Evolutionary conservation across 495 filamentous ascomycete species (phyloP).

Genomic region (Daldinia bambusicola): DNA sequence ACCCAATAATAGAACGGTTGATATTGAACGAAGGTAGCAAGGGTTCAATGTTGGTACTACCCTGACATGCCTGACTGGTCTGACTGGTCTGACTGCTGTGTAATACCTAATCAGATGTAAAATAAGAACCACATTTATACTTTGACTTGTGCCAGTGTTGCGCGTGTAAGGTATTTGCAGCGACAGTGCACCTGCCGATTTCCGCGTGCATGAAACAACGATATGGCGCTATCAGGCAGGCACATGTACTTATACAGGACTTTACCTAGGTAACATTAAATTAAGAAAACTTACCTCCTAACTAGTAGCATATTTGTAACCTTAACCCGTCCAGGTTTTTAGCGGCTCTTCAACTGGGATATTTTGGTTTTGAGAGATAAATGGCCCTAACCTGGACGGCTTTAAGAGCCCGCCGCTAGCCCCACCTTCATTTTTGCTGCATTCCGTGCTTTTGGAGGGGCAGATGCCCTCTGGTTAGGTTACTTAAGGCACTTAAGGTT

Average conservation of each 20-base stretch:
- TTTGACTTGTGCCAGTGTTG: not conserved
- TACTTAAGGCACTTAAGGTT: no score
- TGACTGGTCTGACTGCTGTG: not conserved
- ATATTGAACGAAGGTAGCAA: conserved; percentile 16
- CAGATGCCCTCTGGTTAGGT: not conserved
- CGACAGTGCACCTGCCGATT: conserved; percentile 17
- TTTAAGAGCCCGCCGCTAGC: not conserved
- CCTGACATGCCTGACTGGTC: not conserved
- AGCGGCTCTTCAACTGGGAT: no score
- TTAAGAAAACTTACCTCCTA: no score
- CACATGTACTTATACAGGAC: not conserved
- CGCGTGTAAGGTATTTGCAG: not conserved
- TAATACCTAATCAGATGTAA: conserved; percentile 8
- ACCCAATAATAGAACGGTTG: conserved; percentile 27
- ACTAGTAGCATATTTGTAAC: no score
- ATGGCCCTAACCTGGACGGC: no score
- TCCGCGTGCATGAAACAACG: conserved; percentile 15
- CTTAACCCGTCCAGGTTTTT: no score
- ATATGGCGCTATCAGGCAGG: not conserved
- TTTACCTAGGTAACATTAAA: no score
- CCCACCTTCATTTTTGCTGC: not conserved
- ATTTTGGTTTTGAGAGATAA: no score
- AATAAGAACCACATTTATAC: conserved; percentile 7
- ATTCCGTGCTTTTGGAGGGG: conserved; percentile 9
- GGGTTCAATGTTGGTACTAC: conserved; percentile 2